Conservation (phyloP, 2,329 filamentous ascomycete genomes). For the Botrytis medusae region DNA sequence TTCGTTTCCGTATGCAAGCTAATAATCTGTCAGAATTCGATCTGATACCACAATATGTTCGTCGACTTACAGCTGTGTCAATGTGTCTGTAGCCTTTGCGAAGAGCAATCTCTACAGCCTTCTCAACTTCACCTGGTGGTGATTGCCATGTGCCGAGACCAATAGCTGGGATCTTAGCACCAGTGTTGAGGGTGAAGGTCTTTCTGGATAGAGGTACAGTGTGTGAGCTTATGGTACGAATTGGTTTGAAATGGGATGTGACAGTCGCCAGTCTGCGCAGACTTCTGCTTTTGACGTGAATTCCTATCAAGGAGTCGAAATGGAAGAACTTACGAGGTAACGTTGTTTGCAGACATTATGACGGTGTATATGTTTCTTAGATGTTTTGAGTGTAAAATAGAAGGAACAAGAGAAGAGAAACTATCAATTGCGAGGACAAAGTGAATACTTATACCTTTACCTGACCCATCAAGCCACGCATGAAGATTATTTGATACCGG, state of each 20-base stretch:
- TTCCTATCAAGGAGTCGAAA: conserved; percentile 23
- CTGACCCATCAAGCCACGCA: neutral
- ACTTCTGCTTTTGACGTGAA: conserved; percentile 21
- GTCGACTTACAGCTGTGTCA: conserved; percentile 51
- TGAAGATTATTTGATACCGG: conserved; percentile 6
- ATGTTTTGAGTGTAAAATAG: neutral
- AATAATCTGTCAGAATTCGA: conserved; percentile 12
- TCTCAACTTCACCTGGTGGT: conserved; percentile 61
- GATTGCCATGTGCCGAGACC: conserved; percentile 82
- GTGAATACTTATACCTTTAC: conserved; percentile 17
- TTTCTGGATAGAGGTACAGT: conserved; percentile 39
- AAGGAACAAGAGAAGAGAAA: neutral
- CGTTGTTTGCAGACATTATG: conserved; percentile 38
- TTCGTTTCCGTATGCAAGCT: conserved; percentile 74
- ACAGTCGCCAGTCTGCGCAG: conserved; percentile 22
- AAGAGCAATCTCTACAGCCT: conserved; percentile 70
- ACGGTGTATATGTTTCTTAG: neutral
- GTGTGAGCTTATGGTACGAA: conserved; percentile 28
- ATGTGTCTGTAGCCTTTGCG: conserved; percentile 71
- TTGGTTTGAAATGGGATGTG: conserved; percentile 16
- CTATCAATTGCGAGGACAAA: neutral
- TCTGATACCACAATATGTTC: conserved; percentile 25
- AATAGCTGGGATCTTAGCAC: conserved; percentile 74
- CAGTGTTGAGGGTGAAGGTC: conserved; percentile 70
- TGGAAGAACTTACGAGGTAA: conserved; percentile 33